These are phyloP conservation scores for Tremella yokohamensis DNA, from an alignment of 768 basidiomycete species.

Conservation along the genomic window DNA sequence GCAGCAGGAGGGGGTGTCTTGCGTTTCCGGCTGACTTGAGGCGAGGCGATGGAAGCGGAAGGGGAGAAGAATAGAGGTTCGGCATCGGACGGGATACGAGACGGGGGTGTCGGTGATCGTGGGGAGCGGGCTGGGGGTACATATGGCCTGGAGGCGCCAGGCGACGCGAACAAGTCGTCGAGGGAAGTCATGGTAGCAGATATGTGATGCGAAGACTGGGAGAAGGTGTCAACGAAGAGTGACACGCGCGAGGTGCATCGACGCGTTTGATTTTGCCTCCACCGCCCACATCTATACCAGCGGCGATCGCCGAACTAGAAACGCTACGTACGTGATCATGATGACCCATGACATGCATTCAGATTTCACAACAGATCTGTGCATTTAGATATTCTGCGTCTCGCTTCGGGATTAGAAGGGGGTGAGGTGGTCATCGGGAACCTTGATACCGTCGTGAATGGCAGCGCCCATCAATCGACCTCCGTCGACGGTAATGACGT, in stretches of 20 bases:
- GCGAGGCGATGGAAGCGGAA: not conserved
- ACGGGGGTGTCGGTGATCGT: not conserved
- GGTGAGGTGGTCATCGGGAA: constrained; percentile 18
- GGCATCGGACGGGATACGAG: not conserved
- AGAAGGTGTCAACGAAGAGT: no score
- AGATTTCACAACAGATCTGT: no score
- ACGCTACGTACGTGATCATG: no score
- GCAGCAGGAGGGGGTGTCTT: not conserved
- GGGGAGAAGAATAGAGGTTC: constrained; percentile 8
- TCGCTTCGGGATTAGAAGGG: not conserved
- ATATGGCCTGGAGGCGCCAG: not conserved
- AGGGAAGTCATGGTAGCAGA: not conserved
- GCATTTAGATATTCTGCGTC: no score
- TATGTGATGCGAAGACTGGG: no score
- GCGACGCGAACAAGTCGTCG: not conserved
- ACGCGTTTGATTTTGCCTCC: no score
- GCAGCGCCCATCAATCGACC: constrained; percentile 26
- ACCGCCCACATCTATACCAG: no score
- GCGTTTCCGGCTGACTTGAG: not conserved
- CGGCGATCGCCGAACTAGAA: no score
- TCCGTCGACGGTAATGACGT: constrained; percentile 23
- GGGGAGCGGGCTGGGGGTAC: not conserved
- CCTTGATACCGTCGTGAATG: constrained; percentile 27
- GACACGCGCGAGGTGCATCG: no score
- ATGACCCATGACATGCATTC: no score